phyloP scores from a whole-genome alignment of 805 yeast species.

The Pichia cephalocereana region DNA sequence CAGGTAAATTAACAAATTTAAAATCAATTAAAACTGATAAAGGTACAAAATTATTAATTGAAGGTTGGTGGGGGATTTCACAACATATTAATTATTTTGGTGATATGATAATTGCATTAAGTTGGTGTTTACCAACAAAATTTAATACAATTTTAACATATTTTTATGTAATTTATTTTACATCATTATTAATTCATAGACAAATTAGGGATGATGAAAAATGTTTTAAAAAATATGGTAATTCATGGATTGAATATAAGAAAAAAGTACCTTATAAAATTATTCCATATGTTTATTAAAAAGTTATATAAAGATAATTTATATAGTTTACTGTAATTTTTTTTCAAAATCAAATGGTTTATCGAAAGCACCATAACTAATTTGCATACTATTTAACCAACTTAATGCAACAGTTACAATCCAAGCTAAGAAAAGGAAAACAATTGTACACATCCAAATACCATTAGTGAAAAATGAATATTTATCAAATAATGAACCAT shows the following conservation, averaged over 20 bases:
- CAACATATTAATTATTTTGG: conserved; percentile 95
- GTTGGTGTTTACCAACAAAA: conserved; percentile 92
- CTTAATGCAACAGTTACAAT: conserved; percentile 54
- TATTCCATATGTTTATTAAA: conserved; percentile 77
- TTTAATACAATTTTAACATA: conserved; percentile 74
- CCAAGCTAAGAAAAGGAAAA: conserved; percentile 48
- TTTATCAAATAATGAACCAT: conserved; percentile 44
- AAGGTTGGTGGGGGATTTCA: conserved; percentile 94
- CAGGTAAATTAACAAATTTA: conserved; percentile 62
- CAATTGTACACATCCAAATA: conserved; percentile 64
- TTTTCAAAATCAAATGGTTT: conserved; percentile 48
- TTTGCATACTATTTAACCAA: conserved; percentile 65
- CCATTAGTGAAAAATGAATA: conserved; percentile 77
- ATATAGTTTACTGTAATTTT: conserved; percentile 29
- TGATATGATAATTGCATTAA: conserved; percentile 84
- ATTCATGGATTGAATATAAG: conserved; percentile 80
- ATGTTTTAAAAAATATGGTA: conserved; percentile 78
- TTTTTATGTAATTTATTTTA: conserved; percentile 80
- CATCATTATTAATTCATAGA: conserved; percentile 73
- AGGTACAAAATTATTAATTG: conserved; percentile 72
- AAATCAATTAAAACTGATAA: conserved; percentile 61
- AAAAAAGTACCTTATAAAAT: conserved; percentile 78
- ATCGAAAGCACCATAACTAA: conserved; percentile 77
- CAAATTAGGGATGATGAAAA: conserved; percentile 88
- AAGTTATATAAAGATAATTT: no score